Conservation (phyloP, 2,329 filamentous ascomycete species). For the Verticillium nubilum region DNA sequence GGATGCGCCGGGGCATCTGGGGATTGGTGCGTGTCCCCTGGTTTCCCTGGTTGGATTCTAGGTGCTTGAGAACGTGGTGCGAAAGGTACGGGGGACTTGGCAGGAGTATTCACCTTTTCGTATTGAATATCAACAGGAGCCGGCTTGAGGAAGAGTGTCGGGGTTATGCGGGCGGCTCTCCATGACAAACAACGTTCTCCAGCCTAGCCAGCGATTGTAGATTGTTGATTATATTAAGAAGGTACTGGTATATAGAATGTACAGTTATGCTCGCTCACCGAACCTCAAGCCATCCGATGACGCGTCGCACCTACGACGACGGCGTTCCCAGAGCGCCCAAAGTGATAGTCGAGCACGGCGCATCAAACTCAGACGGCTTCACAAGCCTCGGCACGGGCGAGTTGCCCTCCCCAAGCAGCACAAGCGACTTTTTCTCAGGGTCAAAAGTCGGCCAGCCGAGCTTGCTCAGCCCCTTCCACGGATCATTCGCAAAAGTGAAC, state of each 20-base stretch:
- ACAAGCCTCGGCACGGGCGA: slow-evolving; percentile 15
- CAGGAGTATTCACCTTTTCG: too few relatives aligned
- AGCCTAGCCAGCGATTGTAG: too few relatives aligned
- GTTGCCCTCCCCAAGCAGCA: slow-evolving; percentile 20
- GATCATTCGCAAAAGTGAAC: slow-evolving; percentile 32
- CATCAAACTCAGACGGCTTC: slow-evolving; percentile 18
- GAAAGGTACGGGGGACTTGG: too few relatives aligned
- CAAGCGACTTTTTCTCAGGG: slow-evolving; percentile 15
- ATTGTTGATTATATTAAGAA: too few relatives aligned
- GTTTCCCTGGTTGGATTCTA: neutral
- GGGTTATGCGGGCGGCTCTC: too few relatives aligned
- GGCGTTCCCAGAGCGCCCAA: slow-evolving; percentile 16
- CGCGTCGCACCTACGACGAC: neutral
- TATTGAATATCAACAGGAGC: too few relatives aligned
- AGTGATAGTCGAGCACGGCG: slow-evolving; percentile 15
- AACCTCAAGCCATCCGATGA: too few relatives aligned
- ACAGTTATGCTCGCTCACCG: too few relatives aligned
- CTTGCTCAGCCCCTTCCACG: slow-evolving; percentile 23
- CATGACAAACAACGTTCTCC: too few relatives aligned
- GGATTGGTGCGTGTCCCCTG: slow-evolving; percentile 49
- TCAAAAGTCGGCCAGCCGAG: slow-evolving; percentile 31
- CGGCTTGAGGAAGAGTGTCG: too few relatives aligned
- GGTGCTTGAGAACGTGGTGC: neutral
- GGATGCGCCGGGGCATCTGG: slow-evolving; percentile 61
- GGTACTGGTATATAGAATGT: too few relatives aligned